These are phyloP conservation scores for Heracleum sosnowskyi DNA, from an alignment of 129 eudicot genomes.

Conservation along the genomic window DNA sequence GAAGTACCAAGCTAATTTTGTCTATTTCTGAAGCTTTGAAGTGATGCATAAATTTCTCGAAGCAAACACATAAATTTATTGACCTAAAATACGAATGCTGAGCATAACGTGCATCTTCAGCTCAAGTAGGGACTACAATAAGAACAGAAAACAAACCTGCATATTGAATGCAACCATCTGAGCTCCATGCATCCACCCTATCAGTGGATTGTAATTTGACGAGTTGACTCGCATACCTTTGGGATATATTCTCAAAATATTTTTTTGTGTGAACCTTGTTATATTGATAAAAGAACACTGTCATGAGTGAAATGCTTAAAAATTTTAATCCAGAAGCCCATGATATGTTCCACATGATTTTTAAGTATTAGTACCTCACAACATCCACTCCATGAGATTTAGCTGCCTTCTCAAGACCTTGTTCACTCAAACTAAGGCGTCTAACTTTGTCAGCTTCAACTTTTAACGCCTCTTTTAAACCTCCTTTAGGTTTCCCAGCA, in stretches of 20 bases:
- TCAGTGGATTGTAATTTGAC: conserved; percentile 75
- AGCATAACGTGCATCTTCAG: not conserved
- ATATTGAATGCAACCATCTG: conserved; percentile 98
- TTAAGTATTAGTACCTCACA: conserved; percentile 40
- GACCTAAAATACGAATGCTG: not conserved
- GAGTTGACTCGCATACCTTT: conserved; percentile 76
- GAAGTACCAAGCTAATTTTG: not conserved
- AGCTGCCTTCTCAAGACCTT: conserved; percentile 64
- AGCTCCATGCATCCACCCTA: conserved; percentile 97
- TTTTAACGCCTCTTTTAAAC: conserved; percentile 53
- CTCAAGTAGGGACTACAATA: not conserved
- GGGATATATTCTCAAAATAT: conserved; percentile 76
- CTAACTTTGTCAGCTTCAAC: conserved; percentile 61
- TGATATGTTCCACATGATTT: conserved; percentile 4
- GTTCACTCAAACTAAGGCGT: conserved; percentile 80
- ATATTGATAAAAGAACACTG: not conserved
- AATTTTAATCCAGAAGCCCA: not conserved
- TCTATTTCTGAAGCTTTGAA: not conserved
- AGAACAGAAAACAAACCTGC: conserved; percentile 51
- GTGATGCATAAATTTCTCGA: not conserved
- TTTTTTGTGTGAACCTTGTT: conserved; percentile 71
- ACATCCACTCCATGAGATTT: conserved; percentile 59
- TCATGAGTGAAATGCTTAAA: not conserved
- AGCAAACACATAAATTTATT: not conserved
- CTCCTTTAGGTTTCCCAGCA: conserved; percentile 84